These are phyloP conservation scores for Gentiana dahurica DNA, from an alignment of 257 asterid species.

Conservation along the genomic window DNA sequence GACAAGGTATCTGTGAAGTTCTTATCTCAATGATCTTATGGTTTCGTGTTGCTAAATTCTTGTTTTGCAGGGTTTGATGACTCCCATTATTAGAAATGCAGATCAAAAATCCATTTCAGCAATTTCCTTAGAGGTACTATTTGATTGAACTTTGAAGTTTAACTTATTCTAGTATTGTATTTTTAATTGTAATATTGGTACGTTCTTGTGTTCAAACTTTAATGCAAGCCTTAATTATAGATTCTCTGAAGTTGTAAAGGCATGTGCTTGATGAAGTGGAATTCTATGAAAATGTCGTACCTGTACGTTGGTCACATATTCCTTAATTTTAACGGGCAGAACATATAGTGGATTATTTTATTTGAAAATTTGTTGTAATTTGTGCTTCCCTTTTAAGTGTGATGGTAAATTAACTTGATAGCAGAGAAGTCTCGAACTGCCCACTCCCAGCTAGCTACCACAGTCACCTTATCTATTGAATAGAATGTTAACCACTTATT, in stretches of 20 bases:
- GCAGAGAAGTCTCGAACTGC: no score
- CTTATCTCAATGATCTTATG: conserved; percentile 2
- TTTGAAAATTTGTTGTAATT: no score
- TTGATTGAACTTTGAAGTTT: conserved; percentile 2
- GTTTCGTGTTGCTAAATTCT: background rate
- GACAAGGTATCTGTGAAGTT: conserved; percentile 57
- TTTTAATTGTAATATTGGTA: background rate
- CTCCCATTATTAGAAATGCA: conserved; percentile 88
- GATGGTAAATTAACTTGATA: no score
- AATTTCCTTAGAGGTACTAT: conserved; percentile 77
- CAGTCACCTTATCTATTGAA: no score
- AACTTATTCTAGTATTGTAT: no score
- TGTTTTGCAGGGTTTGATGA: conserved; percentile 84
- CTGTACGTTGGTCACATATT: no score
- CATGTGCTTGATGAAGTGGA: conserved; percentile 2
- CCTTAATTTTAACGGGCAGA: no score
- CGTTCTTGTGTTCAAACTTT: background rate
- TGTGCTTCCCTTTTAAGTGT: no score
- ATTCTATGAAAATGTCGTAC: background rate
- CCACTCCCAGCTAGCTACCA: no score
- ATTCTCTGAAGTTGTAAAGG: background rate
- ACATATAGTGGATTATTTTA: no score
- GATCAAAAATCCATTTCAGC: conserved; percentile 95
- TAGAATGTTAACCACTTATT: no score
- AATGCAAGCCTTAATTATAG: background rate